Evolutionary conservation across 2,329 filamentous ascomycete genomes (phyloP), one percentile per base, ranked within the genome.

Genomic region (Aspergillus ruber): DNA sequence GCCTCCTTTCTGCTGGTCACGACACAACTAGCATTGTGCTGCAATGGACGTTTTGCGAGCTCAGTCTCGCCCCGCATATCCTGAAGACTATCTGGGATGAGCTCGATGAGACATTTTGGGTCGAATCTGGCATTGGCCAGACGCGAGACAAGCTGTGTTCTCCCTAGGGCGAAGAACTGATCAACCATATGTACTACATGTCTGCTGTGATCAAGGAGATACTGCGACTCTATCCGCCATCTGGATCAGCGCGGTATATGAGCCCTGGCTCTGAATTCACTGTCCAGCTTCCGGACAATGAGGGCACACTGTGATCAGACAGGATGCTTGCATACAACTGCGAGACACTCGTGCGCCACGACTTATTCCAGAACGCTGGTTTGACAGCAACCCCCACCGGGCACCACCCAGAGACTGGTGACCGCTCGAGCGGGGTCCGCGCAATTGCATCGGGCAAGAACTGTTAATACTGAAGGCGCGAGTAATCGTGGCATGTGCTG

Each of bases 181-280:
- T 76, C 53, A 64, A 71, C 29, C 66, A 36, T 3, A 51, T 82
- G 35, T 63, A 70, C 0, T 80, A 78, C 56, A 79, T 77, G 1
- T 67, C 67, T 1, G 77, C 77, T 18, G 70, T 80, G 1, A 72
- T 80, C 51, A 78, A 79, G 48, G 80, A 83, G 58, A 69, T 71
- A 0, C 66, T 82, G 2, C 70, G 79, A 1, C 55, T 82, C 21
- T 77, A 73, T 53, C 75, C 78, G 0, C 71, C 77, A 43, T 57
- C 49, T 3, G 52, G 46, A 2, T 52, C 53, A 1, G 51, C 55
- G 6, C 46, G 57, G 2, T 45, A 46, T 15, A 38, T 47, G 3
- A 32, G 44, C 4, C 44, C 47, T 1, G 49, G 53, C 1, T 44
- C 50, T 18, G 54, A 43, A 21, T 46, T 49, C 32, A 50, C 2